Evolutionary conservation across 768 basidiomycete genomes (phyloP).

Genomic region (Trametes cubensis): DNA sequence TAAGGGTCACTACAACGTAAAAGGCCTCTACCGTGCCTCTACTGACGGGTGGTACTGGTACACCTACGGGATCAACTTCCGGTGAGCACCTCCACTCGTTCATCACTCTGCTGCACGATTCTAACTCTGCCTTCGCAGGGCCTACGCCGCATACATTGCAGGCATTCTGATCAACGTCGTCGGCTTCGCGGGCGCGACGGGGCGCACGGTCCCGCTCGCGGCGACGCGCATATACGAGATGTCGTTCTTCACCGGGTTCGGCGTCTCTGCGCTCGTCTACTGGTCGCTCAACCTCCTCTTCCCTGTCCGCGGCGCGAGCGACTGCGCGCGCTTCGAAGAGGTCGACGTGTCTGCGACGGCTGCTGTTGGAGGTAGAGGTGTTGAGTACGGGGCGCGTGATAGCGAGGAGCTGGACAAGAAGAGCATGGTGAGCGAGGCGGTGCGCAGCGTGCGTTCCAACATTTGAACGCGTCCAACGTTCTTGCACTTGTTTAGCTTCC

Average conservation of each 20-base stretch:
- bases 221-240: constrained; percentile 76
- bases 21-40: constrained; percentile 64
- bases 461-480: neutral
- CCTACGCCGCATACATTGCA: constrained; percentile 66
- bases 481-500: too few relatives aligned
- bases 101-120: neutral
- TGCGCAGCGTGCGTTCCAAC: constrained; percentile 9
- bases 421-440: constrained; percentile 14
- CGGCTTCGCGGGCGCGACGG: constrained; percentile 78
- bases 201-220: constrained; percentile 60
- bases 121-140: constrained; percentile 37
- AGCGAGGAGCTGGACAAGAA: constrained; percentile 17
- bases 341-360: constrained; percentile 48
- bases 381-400: neutral
- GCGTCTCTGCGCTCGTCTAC: constrained; percentile 67
- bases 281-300: constrained; percentile 57
- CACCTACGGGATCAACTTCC: constrained; percentile 71
- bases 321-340: constrained; percentile 50
- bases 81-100: constrained; percentile 40
- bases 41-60: constrained; percentile 75
- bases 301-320: constrained; percentile 55
- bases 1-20: constrained; percentile 68
- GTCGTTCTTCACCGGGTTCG: constrained; percentile 86
- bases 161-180: constrained; percentile 84
- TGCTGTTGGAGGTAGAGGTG: neutral